Evolutionary conservation across 257 asterid species (phyloP), one percentile per base, ranked within the genome.

Genomic region (Verbascum thapsus): DNA sequence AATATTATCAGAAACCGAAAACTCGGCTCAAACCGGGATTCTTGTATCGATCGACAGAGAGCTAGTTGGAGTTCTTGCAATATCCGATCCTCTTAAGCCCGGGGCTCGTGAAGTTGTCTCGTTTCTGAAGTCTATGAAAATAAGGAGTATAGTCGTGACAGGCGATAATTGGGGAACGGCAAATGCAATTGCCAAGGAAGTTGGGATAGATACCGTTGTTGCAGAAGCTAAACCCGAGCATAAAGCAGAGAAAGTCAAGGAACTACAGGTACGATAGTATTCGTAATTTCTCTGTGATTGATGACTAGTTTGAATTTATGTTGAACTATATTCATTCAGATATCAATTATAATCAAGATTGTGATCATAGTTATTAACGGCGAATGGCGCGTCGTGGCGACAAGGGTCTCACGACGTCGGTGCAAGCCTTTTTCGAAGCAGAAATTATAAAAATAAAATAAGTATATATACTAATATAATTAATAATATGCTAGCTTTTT

Each of bases 101-200:
- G 88, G 74, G 7, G 96, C 96, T 5, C 72, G 71, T 19, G 81
- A 83, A 68, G 94, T 81, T 34, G 56, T 90, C 37, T 77, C 92
- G 37, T 65, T 85, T 49, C 86, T 90, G 13, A 87, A 72, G 42
- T 85, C 88, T 0, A 87, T 90, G 97, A 73, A 80, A 8, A 53
- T 90, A 7, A 60, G 58, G 38, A 77, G 88, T 35, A 78, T 85
- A 45, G 64, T 90, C 35, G 84, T 85, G 42, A 90, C 98, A 0
- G 96, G 98, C 6, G 96, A 90, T 67, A 90, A 90, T 47, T 72
- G 85, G 81, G 95, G 98, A 72, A 90, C 98, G 43, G 95, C 96
- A 8, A 76, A 74, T 37, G 83, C 98, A 0, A 77, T 90, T 67
- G 95, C 95, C 66, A 77, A 74, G 68, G 86, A 90, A 30, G 94